These are phyloP conservation scores for Phytophthora rubi DNA, from an alignment of 352 stramenopile species.

Conservation along the genomic window DNA sequence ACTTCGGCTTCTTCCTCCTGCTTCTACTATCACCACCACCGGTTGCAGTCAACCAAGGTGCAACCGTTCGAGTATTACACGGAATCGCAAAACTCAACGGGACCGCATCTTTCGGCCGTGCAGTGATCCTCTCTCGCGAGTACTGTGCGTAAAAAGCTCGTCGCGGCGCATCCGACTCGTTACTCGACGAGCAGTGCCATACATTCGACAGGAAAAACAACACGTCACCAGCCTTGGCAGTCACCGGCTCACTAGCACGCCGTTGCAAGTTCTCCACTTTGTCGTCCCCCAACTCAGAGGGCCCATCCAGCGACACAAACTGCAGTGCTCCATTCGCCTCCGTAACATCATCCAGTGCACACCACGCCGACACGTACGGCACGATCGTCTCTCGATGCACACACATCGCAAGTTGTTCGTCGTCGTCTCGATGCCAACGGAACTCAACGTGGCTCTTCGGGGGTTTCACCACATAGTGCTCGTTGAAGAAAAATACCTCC, in stretches of 20 bases:
- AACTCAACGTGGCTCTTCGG: conserved; percentile 63
- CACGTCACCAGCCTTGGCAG: conserved; percentile 46
- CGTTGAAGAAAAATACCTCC: conserved; percentile 71
- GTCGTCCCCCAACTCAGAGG: background rate
- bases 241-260: conserved; percentile 39
- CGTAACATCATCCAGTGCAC: conserved; percentile 66
- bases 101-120: conserved; percentile 34
- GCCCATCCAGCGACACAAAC: conserved; percentile 51
- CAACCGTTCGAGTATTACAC: conserved; percentile 25
- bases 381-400: conserved; percentile 54
- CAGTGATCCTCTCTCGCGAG: conserved; percentile 54
- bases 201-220: conserved; percentile 78
- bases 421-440: conserved; percentile 77
- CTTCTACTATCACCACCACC: background rate
- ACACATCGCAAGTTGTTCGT: conserved; percentile 80
- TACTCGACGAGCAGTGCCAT: conserved; percentile 75
- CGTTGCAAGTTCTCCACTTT: conserved; percentile 8
- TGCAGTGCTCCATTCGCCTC: conserved; percentile 57
- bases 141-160: conserved; percentile 83
- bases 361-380: conserved; percentile 75
- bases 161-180: conserved; percentile 46
- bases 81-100: conserved; percentile 77
- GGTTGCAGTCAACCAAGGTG: background rate
- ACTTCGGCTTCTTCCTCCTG: conserved; percentile 4
- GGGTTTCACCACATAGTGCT: conserved; percentile 83